These are phyloP conservation scores for Eucalyptus erythrocorys DNA, from an alignment of 345 rosid genomes.

Conservation along the genomic window DNA sequence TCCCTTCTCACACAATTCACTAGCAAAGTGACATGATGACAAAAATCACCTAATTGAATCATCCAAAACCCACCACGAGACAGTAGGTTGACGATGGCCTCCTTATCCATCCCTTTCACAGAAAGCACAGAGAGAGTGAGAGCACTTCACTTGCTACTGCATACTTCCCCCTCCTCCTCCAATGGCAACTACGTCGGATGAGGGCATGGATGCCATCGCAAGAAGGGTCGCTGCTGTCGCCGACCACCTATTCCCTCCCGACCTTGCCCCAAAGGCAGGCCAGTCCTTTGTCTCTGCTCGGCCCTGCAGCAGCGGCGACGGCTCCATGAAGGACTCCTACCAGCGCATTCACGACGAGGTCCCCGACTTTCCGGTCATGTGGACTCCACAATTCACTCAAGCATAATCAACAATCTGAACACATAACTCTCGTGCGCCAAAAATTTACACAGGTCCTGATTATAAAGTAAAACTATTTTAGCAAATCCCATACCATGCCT, in stretches of 20 bases:
- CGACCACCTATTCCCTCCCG: constrained; percentile 23
- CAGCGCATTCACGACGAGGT: too few species aligned
- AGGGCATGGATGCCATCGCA: constrained; percentile 17
- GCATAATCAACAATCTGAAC: too few species aligned
- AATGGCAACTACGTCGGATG: constrained; percentile 14
- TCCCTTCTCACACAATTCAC: not conserved
- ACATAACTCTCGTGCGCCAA: too few species aligned
- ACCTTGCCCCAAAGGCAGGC: not conserved
- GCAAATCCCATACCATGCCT: too few species aligned
- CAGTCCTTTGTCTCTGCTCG: constrained; percentile 1
- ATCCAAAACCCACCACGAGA: not conserved
- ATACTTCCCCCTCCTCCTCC: not conserved
- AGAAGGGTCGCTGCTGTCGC: constrained; percentile 44
- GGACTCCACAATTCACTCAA: too few species aligned
- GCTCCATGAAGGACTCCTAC: too few species aligned
- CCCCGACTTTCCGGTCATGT: too few species aligned
- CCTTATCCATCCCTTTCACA: not conserved
- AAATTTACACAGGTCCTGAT: too few species aligned
- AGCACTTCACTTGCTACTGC: not conserved
- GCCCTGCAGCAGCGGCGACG: constrained; percentile 16
- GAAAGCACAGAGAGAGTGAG: not conserved
- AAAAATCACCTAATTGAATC: not conserved
- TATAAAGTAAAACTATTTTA: too few species aligned
- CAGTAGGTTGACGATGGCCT: not conserved
- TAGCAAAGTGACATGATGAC: not conserved